Base-by-base conservation (phyloP, 148 eudicot species). In the Amaranthus palmeri region DNA sequence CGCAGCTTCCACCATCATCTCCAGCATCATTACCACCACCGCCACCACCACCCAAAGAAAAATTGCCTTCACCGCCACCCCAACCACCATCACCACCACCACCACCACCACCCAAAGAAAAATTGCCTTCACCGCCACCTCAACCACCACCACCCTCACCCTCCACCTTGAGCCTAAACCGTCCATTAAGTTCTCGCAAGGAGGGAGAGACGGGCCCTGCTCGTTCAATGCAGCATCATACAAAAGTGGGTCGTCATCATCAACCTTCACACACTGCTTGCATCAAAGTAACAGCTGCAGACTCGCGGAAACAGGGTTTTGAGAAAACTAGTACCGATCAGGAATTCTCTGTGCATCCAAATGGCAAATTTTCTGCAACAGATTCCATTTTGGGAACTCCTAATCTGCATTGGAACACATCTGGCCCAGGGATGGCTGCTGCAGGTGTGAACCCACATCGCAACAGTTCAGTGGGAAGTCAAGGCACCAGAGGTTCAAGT, bases 311-410 rank as follows among this genome's bases (percentile, higher is more conserved):
- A 72, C 79, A 78, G 15, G 82, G 75, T 47, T 40, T 71, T 44
- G 59, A 56, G 65, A 43, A 57, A 12, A 74, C 18, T 15, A 69
- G 42, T 10, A 56, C 41, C 48, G 70, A 52, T 54, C 2, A 59
- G 67, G 81, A 74, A 59, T 66, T 58, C 67, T 73, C 76, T 13
- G 76, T 44, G 42, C 76, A 82, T 60, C 87, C 81, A 54, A 74
- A 73, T 65, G 81, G 77, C 51, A 78, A 81, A 57, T 49, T 70
- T 40, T 61, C 77, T 60, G 61, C 83, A 67, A 83, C 83, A 18
- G 89, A 87, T 67, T 80, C 82, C 36, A 68, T 72, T 74, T 84
- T 81, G 72, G 86, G 87, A 75, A 81, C 54, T 63, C 67, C 84
- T 10, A 77, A 78, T 69, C 42, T 83, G 64, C 86, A 81, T 25